phyloP scores from a whole-genome alignment of 1,284 basidiomycete genomes.

The Neolentinus lepideus region DNA sequence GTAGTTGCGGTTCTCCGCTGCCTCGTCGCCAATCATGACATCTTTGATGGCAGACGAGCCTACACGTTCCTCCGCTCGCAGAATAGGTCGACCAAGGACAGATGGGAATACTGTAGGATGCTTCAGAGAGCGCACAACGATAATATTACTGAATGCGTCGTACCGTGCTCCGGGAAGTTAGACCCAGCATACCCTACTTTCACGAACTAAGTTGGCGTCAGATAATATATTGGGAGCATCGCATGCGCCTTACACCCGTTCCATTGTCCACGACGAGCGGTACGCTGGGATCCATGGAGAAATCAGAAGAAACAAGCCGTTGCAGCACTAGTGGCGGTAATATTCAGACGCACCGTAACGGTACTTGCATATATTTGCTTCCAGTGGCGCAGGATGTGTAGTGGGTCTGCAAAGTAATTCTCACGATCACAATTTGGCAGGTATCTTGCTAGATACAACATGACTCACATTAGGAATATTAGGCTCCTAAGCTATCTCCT shows the following conservation, averaged over 20 bases:
- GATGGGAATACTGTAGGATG: conserved; percentile 81
- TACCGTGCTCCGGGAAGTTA: conserved; percentile 97
- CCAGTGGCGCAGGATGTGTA: neutral
- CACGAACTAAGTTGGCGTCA: conserved; percentile 64
- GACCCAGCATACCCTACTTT: conserved; percentile 98
- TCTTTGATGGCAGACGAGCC: conserved; percentile 84
- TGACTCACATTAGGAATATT: neutral
- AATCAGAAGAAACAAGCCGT: neutral
- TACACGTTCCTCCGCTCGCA: conserved; percentile 94
- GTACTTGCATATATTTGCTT: neutral
- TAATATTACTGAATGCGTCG: conserved; percentile 14
- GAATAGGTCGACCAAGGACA: conserved; percentile 92
- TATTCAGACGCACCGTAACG: neutral
- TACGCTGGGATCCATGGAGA: conserved; percentile 45
- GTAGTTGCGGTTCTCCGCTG: conserved; percentile 90
- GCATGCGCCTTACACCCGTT: conserved; percentile 73
- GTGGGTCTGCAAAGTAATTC: neutral
- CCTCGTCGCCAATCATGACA: conserved; percentile 97
- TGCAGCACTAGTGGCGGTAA: neutral
- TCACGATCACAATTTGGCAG: neutral
- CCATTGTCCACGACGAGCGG: conserved; percentile 97
- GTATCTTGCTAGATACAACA: neutral
- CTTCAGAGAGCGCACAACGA: neutral
- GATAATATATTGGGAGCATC: conserved; percentile 8
- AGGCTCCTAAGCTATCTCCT: neutral